Base-by-base conservation (phyloP, 1,139 yeast species). In the Zygoascus meyerae region DNA sequence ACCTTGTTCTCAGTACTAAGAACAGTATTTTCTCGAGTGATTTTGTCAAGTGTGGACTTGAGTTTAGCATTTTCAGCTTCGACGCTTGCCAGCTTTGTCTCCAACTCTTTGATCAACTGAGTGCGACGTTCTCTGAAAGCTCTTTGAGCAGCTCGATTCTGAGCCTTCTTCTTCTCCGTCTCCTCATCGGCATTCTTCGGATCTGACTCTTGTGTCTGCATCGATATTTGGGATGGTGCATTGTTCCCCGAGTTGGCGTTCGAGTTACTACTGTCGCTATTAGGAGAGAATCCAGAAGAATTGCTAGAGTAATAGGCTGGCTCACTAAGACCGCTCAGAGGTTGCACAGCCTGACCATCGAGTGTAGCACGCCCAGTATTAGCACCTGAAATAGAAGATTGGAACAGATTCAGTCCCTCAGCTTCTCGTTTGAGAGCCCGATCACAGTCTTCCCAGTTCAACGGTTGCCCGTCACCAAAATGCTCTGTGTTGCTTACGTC, bases 91-190 rank as follows among this genome's bases (percentile, higher is more conserved):
- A 86, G 67, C 59, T 80, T 79, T 2, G 67, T 68, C 56, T 84
- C 83, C 44, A 86, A 70, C 53, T 82, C 89, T 58, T 81, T 82
- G 50, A 86, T 67, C 55, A 78, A 78, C 47, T 79, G 77, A 62
- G 86, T 95, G 62, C 86, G 85, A 44, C 95, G 77, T 63, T 86
- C 94, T 53, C 96, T 72, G 66, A 86, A 86, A 1, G 95, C 95
- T 55, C 92, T 72, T 66, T 86, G 96, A 0, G 95, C 95, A 4
- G 92, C 94, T 58, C 96, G 71, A 62, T 87, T 87, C 62, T 85
- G 95, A 0, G 90, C 90, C 62, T 82, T 86, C 45, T 85, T 75
- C 61, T 79, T 79, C 42, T 71, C 73, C 28, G 77, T 57, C 52
- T 78, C 81, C 21, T 73, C 75, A 44, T 77, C 81, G 5, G 54